Percentiles rank a stretch among this genome's conserved stretches.
Conservation (phyloP, 2,329 filamentous ascomycete species). For the Drechmeria coniospora region DNA sequence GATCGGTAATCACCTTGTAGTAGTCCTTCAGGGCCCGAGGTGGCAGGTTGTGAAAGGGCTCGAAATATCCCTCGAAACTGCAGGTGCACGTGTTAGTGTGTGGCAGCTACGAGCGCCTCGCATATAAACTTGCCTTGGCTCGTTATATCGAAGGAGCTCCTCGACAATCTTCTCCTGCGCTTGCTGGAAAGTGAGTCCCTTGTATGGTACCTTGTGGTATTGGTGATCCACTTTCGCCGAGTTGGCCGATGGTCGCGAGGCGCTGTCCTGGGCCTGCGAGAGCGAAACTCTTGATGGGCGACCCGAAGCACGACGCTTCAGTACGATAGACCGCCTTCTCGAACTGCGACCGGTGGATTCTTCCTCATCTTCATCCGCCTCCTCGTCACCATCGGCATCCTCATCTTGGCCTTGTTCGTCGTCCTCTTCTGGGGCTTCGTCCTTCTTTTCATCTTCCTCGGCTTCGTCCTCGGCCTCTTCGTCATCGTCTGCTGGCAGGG, state of each 20-base stretch:
- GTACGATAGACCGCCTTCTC: constrained; percentile 21
- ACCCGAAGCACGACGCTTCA: constrained; percentile 21
- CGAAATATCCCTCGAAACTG: constrained; percentile 54
- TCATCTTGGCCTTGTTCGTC: constrained; percentile 16
- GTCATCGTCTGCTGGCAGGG: constrained; percentile 36
- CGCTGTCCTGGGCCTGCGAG: constrained; percentile 15
- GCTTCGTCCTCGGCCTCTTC: constrained; percentile 15
- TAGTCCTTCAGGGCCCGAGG: constrained; percentile 68
- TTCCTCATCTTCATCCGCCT: constrained; percentile 13
- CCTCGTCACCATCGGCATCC: constrained; percentile 12
- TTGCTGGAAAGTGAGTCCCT: constrained; percentile 63
- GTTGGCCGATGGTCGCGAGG: constrained; percentile 20
- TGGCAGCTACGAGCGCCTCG: not conserved
- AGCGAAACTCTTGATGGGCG: constrained; percentile 18
- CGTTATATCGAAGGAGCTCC: constrained; percentile 54
- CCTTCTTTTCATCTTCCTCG: constrained; percentile 13
- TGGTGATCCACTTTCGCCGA: constrained; percentile 33
- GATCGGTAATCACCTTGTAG: constrained; percentile 68
- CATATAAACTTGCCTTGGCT: constrained; percentile 39
- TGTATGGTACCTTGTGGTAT: constrained; percentile 45
- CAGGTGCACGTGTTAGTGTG: constrained; percentile 16
- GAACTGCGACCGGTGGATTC: constrained; percentile 15
- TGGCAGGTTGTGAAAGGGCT: constrained; percentile 66
- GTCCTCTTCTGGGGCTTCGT: constrained; percentile 17
- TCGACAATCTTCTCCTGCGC: constrained; percentile 76